Evolutionary conservation across 78 protist genomes (phyloP).

Genomic region (Protostelium mycophagum): DNA sequence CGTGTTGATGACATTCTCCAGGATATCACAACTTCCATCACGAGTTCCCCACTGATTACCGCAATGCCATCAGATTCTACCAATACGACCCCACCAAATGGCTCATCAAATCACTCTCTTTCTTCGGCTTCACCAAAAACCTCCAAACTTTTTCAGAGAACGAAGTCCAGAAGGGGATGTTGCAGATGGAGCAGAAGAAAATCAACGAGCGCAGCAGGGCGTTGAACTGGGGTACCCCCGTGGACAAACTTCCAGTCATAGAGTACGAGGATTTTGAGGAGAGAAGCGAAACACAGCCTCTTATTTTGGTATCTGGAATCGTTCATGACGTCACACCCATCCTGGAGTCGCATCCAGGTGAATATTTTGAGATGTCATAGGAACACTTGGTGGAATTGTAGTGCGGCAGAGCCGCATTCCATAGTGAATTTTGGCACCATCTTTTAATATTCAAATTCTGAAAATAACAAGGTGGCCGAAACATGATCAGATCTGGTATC

Average conservation of each 20-base stretch:
- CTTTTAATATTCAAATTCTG: too few relatives aligned
- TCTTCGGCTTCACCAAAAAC: conserved; percentile 52
- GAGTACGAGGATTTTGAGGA: conserved; percentile 21
- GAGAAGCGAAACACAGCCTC: background rate
- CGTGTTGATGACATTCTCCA: background rate
- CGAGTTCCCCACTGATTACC: conserved; percentile 79
- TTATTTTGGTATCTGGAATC: conserved; percentile 30
- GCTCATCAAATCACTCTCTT: conserved; percentile 31
- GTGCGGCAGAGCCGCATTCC: too few relatives aligned
- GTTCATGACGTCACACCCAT: conserved; percentile 42
- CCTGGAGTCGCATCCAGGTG: conserved; percentile 45
- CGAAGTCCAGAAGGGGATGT: conserved; percentile 58
- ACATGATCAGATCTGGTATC: conserved; percentile 40
- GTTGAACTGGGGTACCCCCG: conserved; percentile 36
- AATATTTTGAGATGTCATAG: too few relatives aligned
- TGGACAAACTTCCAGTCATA: conserved; percentile 35
- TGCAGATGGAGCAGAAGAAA: conserved; percentile 40
- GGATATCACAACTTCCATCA: conserved; percentile 91
- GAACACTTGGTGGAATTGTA: too few relatives aligned
- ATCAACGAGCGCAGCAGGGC: background rate
- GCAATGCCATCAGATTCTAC: conserved; percentile 69
- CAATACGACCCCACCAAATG: conserved; percentile 85
- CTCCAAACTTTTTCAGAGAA: conserved; percentile 30
- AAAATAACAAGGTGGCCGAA: conserved; percentile 34
- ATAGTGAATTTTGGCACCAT: too few relatives aligned